Percentiles rank a stretch among this genome's conserved stretches.
phyloP scores from a whole-genome alignment of 2,329 filamentous ascomycete species.

The Arthrobotrys sphaeroides region DNA sequence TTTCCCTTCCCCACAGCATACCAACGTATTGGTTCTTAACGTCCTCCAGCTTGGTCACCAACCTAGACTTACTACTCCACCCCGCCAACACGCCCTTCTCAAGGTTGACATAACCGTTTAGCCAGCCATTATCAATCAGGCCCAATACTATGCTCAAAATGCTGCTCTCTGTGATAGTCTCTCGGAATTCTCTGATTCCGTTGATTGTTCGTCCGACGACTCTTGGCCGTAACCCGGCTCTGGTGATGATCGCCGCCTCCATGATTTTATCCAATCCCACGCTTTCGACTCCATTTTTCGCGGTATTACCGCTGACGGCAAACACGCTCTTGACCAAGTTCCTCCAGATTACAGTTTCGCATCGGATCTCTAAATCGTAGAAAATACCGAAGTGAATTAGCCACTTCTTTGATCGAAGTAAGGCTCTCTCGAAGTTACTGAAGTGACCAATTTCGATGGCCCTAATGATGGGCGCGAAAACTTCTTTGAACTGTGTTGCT shows the following conservation, averaged over 20 bases:
- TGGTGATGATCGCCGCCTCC: constrained; percentile 3
- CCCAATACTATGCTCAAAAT: constrained; percentile 44
- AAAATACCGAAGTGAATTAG: constrained; percentile 40
- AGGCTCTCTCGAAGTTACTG: constrained; percentile 19
- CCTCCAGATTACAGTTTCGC: constrained; percentile 40
- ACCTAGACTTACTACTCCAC: constrained; percentile 52
- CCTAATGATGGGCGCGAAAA: constrained; percentile 31
- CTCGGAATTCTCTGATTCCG: constrained; percentile 21
- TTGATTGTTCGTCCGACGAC: constrained; percentile 23
- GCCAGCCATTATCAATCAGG: constrained; percentile 48
- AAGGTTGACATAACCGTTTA: constrained; percentile 49
- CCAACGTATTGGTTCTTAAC: constrained; percentile 50
- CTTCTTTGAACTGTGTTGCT: constrained; percentile 39
- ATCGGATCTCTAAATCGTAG: constrained; percentile 46
- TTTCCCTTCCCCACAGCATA: constrained; percentile 47
- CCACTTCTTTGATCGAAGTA: constrained; percentile 43
- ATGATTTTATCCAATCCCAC: constrained; percentile 43
- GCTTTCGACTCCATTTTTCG: constrained; percentile 47
- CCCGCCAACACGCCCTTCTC: constrained; percentile 48
- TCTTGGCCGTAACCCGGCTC: constrained; percentile 21
- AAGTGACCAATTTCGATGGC: constrained; percentile 47
- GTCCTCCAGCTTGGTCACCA: constrained; percentile 47
- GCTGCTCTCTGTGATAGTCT: constrained; percentile 39
- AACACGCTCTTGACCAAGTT: constrained; percentile 46
- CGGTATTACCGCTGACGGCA: constrained; percentile 39